Evolutionary conservation across 1,139 yeast genomes (phyloP).

Genomic region (Pneumocystis wakefieldiae): DNA sequence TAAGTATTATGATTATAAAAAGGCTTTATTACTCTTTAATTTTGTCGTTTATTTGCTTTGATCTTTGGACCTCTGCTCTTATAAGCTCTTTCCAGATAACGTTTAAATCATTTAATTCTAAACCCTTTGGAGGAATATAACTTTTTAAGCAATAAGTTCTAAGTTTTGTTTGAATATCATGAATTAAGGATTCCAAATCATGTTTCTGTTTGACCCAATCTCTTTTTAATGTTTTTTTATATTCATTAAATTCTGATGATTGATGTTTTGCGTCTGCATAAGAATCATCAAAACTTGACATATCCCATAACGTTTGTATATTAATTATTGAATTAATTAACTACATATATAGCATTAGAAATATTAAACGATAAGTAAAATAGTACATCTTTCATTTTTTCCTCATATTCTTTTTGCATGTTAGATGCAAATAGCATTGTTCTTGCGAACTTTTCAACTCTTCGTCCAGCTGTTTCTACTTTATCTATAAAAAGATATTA

Average conservation of each 20-base stretch:
- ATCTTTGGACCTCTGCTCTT: constrained; percentile 24
- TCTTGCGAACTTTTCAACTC: constrained; percentile 28
- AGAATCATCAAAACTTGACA: constrained; percentile 20
- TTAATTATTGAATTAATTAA: constrained; percentile 20
- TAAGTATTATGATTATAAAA: constrained; percentile 6
- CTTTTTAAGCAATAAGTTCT: constrained; percentile 26
- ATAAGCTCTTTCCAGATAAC: constrained; percentile 24
- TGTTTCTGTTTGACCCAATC: constrained; percentile 29
- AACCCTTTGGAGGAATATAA: constrained; percentile 26
- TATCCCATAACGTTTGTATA: constrained; percentile 16
- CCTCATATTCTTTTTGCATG: constrained; percentile 27
- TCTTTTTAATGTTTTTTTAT: constrained; percentile 25
- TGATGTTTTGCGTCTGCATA: constrained; percentile 25
- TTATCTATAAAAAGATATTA: constrained; percentile 15
- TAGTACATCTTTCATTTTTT: constrained; percentile 18
- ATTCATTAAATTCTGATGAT: constrained; percentile 19
- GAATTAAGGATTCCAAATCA: constrained; percentile 25
- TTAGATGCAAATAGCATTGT: constrained; percentile 24
- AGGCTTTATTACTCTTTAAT: constrained; percentile 18
- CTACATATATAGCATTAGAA: not conserved
- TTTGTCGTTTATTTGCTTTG: constrained; percentile 24
- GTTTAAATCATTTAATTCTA: constrained; percentile 23
- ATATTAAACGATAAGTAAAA: not conserved
- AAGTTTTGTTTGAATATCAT: constrained; percentile 28
- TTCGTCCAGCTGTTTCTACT: constrained; percentile 29